phyloP scores from a whole-genome alignment of 2,329 filamentous ascomycete species.

The Microsporum canis region DNA sequence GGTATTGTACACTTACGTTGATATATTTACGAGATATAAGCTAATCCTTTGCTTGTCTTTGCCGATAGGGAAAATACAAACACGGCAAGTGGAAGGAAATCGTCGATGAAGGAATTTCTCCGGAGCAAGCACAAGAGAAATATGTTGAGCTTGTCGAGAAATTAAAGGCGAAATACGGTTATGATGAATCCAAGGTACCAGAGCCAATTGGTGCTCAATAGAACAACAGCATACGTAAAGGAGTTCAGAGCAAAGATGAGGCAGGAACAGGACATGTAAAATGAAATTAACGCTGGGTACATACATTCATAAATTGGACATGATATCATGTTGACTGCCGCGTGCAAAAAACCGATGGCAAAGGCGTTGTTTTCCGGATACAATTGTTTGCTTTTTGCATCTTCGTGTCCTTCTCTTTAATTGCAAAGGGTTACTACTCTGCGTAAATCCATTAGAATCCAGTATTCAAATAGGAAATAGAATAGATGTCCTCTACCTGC shows the following conservation, averaged over 20 bases:
- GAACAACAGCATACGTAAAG: background rate
- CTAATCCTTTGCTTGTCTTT: constrained; percentile 5
- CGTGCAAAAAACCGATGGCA: background rate
- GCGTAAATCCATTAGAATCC: background rate
- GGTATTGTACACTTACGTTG: constrained; percentile 20
- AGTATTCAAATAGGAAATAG: background rate
- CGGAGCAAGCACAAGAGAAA: constrained; percentile 58
- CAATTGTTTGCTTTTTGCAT: background rate
- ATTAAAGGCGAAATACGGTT: constrained; percentile 57
- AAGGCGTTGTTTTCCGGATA: background rate
- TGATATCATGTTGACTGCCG: constrained; percentile 3
- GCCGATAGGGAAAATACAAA: constrained; percentile 64
- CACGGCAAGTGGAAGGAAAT: constrained; percentile 63
- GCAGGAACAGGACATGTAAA: background rate
- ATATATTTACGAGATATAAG: constrained; percentile 13
- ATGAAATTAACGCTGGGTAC: constrained; percentile 1
- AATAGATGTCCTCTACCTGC: background rate
- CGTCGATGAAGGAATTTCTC: constrained; percentile 50
- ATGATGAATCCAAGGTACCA: constrained; percentile 14
- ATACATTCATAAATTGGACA: background rate
- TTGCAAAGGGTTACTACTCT: background rate
- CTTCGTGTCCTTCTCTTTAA: background rate
- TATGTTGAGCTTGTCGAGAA: constrained; percentile 64
- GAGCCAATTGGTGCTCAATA: constrained; percentile 15
- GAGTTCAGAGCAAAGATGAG: background rate